Percentiles rank a stretch among this genome's conserved stretches.
phyloP scores from a whole-genome alignment of 2,329 filamentous ascomycete genomes.

The Tolypocladium guangdongense region DNA sequence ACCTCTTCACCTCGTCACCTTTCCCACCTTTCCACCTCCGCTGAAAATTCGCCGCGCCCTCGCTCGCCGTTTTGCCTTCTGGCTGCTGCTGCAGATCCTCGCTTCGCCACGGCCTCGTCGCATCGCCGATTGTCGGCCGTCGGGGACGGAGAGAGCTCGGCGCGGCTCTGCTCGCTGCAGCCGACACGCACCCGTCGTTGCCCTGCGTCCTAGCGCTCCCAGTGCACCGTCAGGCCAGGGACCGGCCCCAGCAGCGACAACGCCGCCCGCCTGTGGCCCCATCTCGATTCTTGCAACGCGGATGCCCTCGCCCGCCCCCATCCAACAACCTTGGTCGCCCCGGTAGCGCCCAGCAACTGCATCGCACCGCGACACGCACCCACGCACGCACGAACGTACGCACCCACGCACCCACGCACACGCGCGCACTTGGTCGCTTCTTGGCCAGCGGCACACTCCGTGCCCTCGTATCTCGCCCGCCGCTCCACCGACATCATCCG shows the following conservation, averaged over 20 bases:
- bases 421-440: neutral
- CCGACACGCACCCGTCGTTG: neutral
- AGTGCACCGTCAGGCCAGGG: neutral
- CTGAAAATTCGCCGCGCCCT: neutral
- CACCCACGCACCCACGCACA: neutral
- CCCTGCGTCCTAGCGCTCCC: neutral
- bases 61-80: neutral
- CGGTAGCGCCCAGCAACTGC: neutral
- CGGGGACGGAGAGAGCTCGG: neutral
- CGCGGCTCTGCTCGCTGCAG: neutral
- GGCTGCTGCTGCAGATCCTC: no score
- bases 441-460: neutral
- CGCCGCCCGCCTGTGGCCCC: neutral
- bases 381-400: neutral
- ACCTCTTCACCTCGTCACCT: neutral
- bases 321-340: neutral
- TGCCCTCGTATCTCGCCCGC: neutral
- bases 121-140: neutral
- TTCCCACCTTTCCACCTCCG: neutral
- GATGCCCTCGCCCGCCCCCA: neutral
- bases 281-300: neutral
- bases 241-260: neutral
- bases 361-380: neutral
- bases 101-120: neutral
- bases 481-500: neutral